Evolutionary conservation across 2,329 filamentous ascomycete genomes (phyloP).

Genomic region (Epicoccum sorghinum): DNA sequence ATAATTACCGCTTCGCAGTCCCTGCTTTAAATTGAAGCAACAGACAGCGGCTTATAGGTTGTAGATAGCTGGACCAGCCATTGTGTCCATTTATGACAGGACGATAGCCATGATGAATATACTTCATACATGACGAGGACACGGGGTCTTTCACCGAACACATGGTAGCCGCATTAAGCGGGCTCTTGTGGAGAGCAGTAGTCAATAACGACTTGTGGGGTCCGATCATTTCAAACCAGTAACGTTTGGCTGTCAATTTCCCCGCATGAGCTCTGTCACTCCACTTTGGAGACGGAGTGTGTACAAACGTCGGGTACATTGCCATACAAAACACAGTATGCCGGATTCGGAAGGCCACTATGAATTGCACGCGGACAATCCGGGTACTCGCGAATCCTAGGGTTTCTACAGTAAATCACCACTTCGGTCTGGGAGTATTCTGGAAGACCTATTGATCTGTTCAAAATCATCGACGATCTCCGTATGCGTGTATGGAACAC

Average conservation of each 20-base stretch:
- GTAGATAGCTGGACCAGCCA: not conserved
- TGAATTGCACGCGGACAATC: not conserved
- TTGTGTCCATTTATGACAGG: too few species aligned
- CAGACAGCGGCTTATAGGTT: not conserved
- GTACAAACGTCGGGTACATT: constrained; percentile 1
- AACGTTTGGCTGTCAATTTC: constrained; percentile 2
- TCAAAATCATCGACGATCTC: too few species aligned
- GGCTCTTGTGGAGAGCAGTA: not conserved
- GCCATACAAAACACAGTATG: not conserved
- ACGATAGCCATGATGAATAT: not conserved
- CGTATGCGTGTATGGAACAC: not conserved
- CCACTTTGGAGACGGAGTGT: constrained; percentile 9
- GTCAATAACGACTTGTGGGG: constrained; percentile 4
- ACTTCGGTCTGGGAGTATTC: too few species aligned
- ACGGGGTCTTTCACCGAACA: not conserved
- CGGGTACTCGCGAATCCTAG: too few species aligned
- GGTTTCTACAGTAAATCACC: too few species aligned
- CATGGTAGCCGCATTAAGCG: not conserved
- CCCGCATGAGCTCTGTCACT: not conserved
- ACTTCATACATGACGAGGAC: not conserved
- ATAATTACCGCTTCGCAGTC: not conserved
- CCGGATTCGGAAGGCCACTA: constrained; percentile 10
- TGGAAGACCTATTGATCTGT: too few species aligned
- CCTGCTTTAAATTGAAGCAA: not conserved
- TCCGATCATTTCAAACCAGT: not conserved